A percentile compares a stretch with the other conserved stretches of the same genome.
These are phyloP conservation scores for Sphagnum tenellum DNA, from an alignment of 225 moss, liverwort and hornwort genomes.

Conservation along the genomic window DNA sequence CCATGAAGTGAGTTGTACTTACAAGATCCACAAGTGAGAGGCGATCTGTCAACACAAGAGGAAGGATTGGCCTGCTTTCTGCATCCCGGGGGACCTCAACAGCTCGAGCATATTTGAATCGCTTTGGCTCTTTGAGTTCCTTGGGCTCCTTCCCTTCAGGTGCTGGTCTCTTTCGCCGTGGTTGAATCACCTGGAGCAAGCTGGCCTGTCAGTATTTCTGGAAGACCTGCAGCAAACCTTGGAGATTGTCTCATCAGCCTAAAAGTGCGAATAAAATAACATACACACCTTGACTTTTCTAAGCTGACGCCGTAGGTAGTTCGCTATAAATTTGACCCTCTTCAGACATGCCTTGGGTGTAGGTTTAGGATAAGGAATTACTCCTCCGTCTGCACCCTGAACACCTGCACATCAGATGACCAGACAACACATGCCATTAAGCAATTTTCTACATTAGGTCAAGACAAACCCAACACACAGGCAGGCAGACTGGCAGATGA, in stretches of 20 bases:
- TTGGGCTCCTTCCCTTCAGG: constrained; percentile 32
- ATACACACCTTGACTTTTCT: constrained; percentile 47
- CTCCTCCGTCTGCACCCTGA: constrained; percentile 36
- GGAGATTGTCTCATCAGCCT: no score
- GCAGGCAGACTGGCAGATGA: no score
- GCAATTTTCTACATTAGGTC: no score
- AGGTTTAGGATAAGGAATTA: constrained; percentile 33
- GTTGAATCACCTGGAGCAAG: constrained; percentile 33
- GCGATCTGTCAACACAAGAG: constrained; percentile 58
- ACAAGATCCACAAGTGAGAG: constrained; percentile 53
- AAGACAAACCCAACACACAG: no score
- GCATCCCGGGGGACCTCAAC: constrained; percentile 56
- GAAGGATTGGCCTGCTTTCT: constrained; percentile 60
- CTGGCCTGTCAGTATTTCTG: background rate
- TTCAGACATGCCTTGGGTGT: constrained; percentile 68
- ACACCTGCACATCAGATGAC: constrained; percentile 22
- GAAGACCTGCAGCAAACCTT: no score
- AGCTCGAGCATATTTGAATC: constrained; percentile 56
- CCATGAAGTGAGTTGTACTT: constrained; percentile 10
- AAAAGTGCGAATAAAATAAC: no score
- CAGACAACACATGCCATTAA: no score
- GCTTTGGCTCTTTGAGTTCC: constrained; percentile 53
- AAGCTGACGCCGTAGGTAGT: constrained; percentile 52
- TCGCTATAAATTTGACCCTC: constrained; percentile 66
- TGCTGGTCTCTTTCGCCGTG: constrained; percentile 35